Evolutionary conservation across 345 rosid species (phyloP), one percentile per base, ranked within the genome.

Genomic region (Capsella bursapastoris): DNA sequence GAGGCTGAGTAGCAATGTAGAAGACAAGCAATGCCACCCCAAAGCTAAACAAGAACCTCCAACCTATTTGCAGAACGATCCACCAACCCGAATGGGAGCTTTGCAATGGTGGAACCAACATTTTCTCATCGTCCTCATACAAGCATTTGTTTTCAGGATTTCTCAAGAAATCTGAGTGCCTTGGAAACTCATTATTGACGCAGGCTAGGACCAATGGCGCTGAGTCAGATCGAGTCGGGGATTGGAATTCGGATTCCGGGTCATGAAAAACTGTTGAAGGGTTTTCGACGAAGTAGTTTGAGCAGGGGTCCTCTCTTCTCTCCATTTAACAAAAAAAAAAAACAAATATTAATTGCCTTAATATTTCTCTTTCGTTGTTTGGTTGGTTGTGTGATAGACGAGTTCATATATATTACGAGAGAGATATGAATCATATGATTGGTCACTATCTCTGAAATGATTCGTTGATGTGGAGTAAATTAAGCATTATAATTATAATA

Each of bases 1-100:
- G 90, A 32, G 98, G 98, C 53, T 90, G 89, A 11, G 96, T 85
- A n/a, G 89, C 87, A 49, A 86, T 48, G 80, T 87, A 93, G 82
- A 89, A 93, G 8, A 93, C 90, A 8, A 93, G 92, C 85, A 93
- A 79, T 27, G 93, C 93, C 52, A 86, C 69, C 28, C 82, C 86
- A 71, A 90, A 76, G 80, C 98, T 90, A 61, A 90, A 40, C 53
- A 86, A 10, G 41, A 93, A 72, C 78, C 98, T 89, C 97, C 98
- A 93, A 65, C 64, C 13, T 51, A 91, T 65, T 83, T 91, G 98
- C 66, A 87, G 43, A 56, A 68, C 78, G 43, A 89, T 73, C 98
- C 96, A 91, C 6, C 71, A 70, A 58, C 82, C 80, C 12, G 96
- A 86, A 49, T 64, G 57, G 10, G 83, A 79, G 62, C 81, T 84